Base-by-base conservation (phyloP, 2,329 filamentous ascomycete species). In the Pseudopyricularia cyperi region DNA sequence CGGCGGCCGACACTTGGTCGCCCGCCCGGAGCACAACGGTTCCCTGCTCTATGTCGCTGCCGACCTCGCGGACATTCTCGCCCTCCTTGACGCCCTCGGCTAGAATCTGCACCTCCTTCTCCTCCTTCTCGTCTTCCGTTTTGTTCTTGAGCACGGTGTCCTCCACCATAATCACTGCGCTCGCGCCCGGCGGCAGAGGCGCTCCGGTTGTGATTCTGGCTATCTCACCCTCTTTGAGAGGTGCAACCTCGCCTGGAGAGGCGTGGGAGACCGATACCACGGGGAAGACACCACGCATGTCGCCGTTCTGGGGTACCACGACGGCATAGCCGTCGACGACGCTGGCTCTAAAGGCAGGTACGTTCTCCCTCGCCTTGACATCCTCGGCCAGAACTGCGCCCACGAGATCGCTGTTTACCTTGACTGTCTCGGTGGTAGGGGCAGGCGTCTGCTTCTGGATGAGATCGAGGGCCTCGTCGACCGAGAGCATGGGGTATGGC, bases 301-400 rank as follows among this genome's bases (percentile, higher is more conserved):
- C 80, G 0, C 76, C 80, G 39, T 80, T 72, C 30, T 70, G 69
- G 51, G 77, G 75, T 6, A 80, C 83, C 35, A 90, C 81, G 0
- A 95, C 79, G 2, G 93, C 93, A 62, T 98, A 98, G 1, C 93
- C 93, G 65, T 98, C 93, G 1, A 98, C 93, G 39, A 96, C 97
- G 63, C 91, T 97, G 17, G 93, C 93, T 54, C 89, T 76, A 68
- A 95, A 98, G 0, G 91, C 93, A 0, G 93, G 93, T 0, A 98
- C 93, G 7, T 85, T 80, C 63, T 96, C 91, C 4, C 70, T 69
- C 0, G 93, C 89, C 37, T 73, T 78, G 24, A 98, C 83, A 58
- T 95, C 85, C 62, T 89, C 82, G 0, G 91, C 89, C 2, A 98
- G 71, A 1, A 97, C 83, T 8, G 77, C 80, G 7, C 89, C 89